Evolutionary conservation across 257 asterid genomes (phyloP).

Genomic region (Eustoma russellianum): DNA sequence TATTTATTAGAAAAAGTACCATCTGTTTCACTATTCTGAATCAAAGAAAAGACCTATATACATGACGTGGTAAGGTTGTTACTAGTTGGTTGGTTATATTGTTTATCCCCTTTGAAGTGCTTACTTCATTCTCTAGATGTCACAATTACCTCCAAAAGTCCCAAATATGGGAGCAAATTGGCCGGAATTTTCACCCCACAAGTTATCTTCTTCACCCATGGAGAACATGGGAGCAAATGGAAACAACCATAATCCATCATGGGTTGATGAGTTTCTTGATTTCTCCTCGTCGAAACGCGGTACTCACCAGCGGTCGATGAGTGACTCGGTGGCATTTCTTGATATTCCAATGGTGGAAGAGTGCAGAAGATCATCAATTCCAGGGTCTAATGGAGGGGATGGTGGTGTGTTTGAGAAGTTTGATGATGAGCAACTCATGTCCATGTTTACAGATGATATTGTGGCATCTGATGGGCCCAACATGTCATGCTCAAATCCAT

Average conservation of each 20-base stretch:
- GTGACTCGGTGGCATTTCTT: slow-evolving; percentile 74
- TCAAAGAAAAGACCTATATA: too few relatives aligned
- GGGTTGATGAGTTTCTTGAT: slow-evolving; percentile 82
- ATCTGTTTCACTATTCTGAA: too few relatives aligned
- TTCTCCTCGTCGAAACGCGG: slow-evolving; percentile 64
- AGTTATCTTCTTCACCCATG: slow-evolving; percentile 13
- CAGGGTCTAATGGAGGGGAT: slow-evolving; percentile 3
- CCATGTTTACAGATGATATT: slow-evolving; percentile 57
- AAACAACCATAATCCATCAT: slow-evolving; percentile 22
- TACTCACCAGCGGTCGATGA: slow-evolving; percentile 66
- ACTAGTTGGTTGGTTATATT: too few relatives aligned
- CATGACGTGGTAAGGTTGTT: too few relatives aligned
- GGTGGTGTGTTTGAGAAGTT: slow-evolving; percentile 46
- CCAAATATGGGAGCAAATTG: slow-evolving; percentile 57
- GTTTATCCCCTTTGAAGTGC: too few relatives aligned
- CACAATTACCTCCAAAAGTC: slow-evolving; percentile 80
- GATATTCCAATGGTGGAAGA: slow-evolving; percentile 63
- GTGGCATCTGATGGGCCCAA: slow-evolving; percentile 25
- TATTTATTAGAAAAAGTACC: slow-evolving; percentile 17
- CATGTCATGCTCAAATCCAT: slow-evolving; percentile 48
- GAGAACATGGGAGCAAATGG: slow-evolving; percentile 18
- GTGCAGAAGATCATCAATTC: slow-evolving; percentile 39
- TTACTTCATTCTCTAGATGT: slow-evolving; percentile 25
- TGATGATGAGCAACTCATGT: slow-evolving; percentile 83
- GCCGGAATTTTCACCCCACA: slow-evolving; percentile 45